Base-by-base conservation (phyloP, 2,329 filamentous ascomycete genomes). In the Fusarium nygamai region DNA sequence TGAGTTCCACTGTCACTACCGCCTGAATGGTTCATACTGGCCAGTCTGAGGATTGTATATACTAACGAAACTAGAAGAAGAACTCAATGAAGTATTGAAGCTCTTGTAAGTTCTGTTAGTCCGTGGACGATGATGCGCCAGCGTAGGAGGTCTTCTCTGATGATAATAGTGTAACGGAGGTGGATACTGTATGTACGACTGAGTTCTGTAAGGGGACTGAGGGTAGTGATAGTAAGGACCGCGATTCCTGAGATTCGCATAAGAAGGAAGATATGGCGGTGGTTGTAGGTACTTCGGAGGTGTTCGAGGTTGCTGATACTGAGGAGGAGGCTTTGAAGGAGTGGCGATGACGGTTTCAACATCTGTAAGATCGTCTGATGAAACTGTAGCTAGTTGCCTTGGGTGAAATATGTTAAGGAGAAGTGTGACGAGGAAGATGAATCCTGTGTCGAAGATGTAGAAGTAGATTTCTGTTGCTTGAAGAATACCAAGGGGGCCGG, bases 401-500 rank as follows among this genome's bases (percentile, higher is more conserved):
- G 75, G 74, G 5, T 77, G 72, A 13, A 72, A 69, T 4, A 34
- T 33, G 33, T 72, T 75, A 17, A 76, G 70, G 3, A 80, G 67
- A 5, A 78, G 11, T 0, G 69, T 64, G 12, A 74, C 69, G 12
- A 71, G 41, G 11, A 76, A 50, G 69, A 84, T 84, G 7, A 80
- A 75, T 6, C 76, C 24, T 1, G 82, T 78, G 61, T 84, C 83
- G 6, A 84, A 82, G 6, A 82, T 33, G 27, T 83, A 84, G 13
- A 83, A 67, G 39, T 76, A 80, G 10, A 69, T 74, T 67, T 84
- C 83, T 8, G 82, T 80, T 7, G 53, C 54, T 20, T 83, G 71
- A 1, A 83, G 58, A 5, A 79, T 79, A 0, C 81, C 80, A 5
- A 77, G 72, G 2, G 76, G 71, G 2, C 83, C 82, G 20, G 80